Evolutionary conservation across 2,329 filamentous ascomycete genomes (phyloP), one percentile per base, ranked within the genome.

Genomic region (Hypoxylon sp.): DNA sequence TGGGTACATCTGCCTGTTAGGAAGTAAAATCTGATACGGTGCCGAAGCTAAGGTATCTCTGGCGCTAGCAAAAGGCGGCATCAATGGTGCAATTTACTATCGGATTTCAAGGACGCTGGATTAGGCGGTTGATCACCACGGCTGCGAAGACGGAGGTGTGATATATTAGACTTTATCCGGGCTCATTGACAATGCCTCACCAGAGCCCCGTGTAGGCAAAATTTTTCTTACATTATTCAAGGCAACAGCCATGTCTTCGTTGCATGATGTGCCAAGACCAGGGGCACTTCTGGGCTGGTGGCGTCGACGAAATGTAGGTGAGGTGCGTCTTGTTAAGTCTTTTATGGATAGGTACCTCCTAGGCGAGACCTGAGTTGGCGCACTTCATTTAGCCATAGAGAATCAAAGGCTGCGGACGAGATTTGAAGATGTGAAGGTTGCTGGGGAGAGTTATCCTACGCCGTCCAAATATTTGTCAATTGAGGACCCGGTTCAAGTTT

Each of bases 151-250:
- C 58, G 65, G 61, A 68, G 41, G 30, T 38, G 52, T 60, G n/a
- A 49, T 30, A 45, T 49, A 21, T 38, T 63, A 23, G 61, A 67
- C 45, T 70, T 70, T 70, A 70, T 14, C 67, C 67, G 67, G 67
- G 17, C 28, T 60, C 38, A 28, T 28, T 60, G 61, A 65, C 57
- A 43, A 58, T 25, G 51, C 57, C 43, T 60, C 52, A 41, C 45
- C 38, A 43, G 7, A 51, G 45, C 56, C 45, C 19, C 21, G 55
- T 50, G 36, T 41, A 28, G 58, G 45, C 60, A 58, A 67, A 65
- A n/a, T 4, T 10, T 10, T 43, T 43, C 38, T 19, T 7, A 19
- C 5, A 11, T 43, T 19, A 21, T 7, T 43, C 10, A 46, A 55
- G 57, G 49, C 28, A 36, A 36, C 32, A 50, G 28, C 28, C 28